Base-by-base conservation (phyloP, 2,329 filamentous ascomycete species). In the Drechslerella stenobrocha region DNA sequence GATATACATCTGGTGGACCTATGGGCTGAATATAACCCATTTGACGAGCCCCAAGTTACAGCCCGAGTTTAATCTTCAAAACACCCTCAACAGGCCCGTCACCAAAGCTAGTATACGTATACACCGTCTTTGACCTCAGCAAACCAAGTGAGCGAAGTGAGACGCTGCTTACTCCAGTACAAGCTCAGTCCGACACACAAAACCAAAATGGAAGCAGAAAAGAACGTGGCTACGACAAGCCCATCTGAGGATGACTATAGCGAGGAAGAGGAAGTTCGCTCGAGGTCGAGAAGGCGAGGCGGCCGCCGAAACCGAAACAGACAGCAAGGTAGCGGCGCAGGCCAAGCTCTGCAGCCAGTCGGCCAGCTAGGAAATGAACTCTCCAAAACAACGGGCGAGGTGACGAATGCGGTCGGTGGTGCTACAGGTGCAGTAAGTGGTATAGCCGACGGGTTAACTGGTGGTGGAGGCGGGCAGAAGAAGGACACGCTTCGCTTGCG, bases 401-500 rank as follows among this genome's bases (percentile, higher is more conserved):
- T 72, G 11, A 70, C 63, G 5, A 65, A 71, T 40, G 67, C 69
- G 28, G 52, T 67, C 1, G 46, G 52, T 15, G 64, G 67, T 23
- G 66, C 70, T 1, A 70, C 70, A 1, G 65, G 65, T 3, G 57
- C 70, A 24, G 56, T 70, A 9, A 70, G 70, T 22, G 70, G 69
- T 20, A 18, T 71, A 30, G 52, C 70, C 3, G 61, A 67, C 34
- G 70, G 70, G 28, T 56, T 70, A 15, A 59, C 60, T 40, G 47
- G 65, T 45, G 50, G 67, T 40, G 34, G 52, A 26, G 56, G 71
- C 24, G 71, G 71, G 15, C 55, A 80, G 48, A 80, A 83, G 50
- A 78, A 82, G 65, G 86, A 90, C 73, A 87, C 87, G 35, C 76
- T 90, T 74, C 85, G 85, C 75, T 77, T 91, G 74, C 82, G 85